Base-by-base conservation (phyloP, 495 filamentous ascomycete genomes). In the Apodospora peruviana region DNA sequence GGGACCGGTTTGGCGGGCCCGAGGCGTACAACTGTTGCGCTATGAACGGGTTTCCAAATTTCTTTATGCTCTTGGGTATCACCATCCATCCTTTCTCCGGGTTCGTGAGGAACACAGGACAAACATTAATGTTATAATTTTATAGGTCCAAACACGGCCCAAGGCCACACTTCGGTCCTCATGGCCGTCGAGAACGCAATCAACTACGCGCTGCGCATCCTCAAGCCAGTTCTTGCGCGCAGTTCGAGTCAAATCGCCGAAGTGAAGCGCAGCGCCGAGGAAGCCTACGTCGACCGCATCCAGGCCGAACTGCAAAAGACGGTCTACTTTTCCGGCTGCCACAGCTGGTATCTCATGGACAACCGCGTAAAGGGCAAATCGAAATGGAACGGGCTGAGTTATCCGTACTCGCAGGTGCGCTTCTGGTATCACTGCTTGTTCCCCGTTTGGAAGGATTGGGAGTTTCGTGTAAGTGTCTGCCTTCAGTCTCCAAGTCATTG, bases 41-140 rank as follows among this genome's bases (percentile, higher is more conserved):
- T 14, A 37, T 75, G 7, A 56, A 57, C 49, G 60, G 62, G n/a
- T 74, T 71, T 45, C 71, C 72, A 8, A 75, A 75, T 47, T 64
- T 75, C 42, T 70, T 64, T 3, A 38, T 74, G 23, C 23, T 71
- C 0, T 50, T 53, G 19, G 66, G 57, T 59, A 32, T 39, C 53
- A 35, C 16, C 12, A 38, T n/a, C 32, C 32, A 10, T 42, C 9
- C 12, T 16, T 20, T 12, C 14, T 24, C 4, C 22, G 17, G 5
- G 36, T 38, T 16, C 5, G n/a, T 16, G 7, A 38, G 7, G n/a
- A 38, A 9, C 4, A 38, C 5, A 9, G 9, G 17, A 12, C 27
- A 5, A 32, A 16, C 17, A 14, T 37, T 37, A 4, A 7, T 37
- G 5, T 37, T 20, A 8, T 35, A 22, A 19, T 53, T 17, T 19